Base-by-base conservation (phyloP, 2,329 filamentous ascomycete genomes). In the Drechslera avenae region DNA sequence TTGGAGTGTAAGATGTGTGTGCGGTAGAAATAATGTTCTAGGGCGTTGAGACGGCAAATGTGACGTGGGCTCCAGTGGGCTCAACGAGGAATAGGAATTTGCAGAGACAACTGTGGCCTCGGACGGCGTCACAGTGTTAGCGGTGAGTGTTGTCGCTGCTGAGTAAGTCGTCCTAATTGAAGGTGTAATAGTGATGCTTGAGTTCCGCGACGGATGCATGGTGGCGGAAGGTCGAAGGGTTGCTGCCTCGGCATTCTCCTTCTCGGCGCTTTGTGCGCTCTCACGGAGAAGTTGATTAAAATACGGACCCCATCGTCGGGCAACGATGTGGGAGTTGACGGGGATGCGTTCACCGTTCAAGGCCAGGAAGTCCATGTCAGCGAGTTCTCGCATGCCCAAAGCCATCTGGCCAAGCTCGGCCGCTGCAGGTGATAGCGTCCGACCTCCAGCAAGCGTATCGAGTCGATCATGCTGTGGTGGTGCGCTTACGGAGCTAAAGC, bases 321-420 rank as follows among this genome's bases (percentile, higher is more conserved):
- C 88, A 13, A 97, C 82, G 13, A 99, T 84, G 50, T 91, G 86
- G 5, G 94, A 97, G 73, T 96, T 99, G 60, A 97, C 89, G 0
- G 94, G 91, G 60, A 97, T 91, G 14, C 92, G 85, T 70, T 97
- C 93, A 17, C 93, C 93, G 16, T 89, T 89, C 34, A 96, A 87
- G 44, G 93, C 94, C 21, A 97, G 80, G 51, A 99, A 90, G 67
- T 97, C 94, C 94, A 99, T 99, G 64, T 99, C 94, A 2, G 91
- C 84, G 48, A 99, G 79, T 73, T 97, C 94, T n/a, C 86, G 85
- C 69, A 96, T 79, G 1, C 82, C 82, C 56, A 96, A 78, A 0
- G 90, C 89, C 71, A 90, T 85, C 59, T 90, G 87, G 4, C 94
- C 94, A 12, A 99, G 79, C 55, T 96, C 90, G 63, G 95, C 88